Base-by-base conservation (phyloP, 345 rosid genomes). In the Populus simonii region DNA sequence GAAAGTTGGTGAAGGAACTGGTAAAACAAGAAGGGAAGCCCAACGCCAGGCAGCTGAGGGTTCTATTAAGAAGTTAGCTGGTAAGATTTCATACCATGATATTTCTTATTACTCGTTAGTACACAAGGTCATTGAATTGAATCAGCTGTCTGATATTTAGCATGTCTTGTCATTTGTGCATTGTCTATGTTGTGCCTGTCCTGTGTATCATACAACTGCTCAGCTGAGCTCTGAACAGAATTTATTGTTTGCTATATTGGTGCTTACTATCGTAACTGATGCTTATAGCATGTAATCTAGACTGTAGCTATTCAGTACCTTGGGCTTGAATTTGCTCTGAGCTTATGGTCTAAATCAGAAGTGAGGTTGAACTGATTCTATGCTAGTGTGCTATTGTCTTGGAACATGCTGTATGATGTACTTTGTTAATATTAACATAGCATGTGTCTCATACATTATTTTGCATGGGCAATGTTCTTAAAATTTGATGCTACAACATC, bases 11-110 rank as follows among this genome's bases (percentile, higher is more conserved):
- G 90, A 92, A 80, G 97, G 94, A 71, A 80, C 85, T 76, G 97
- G 97, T 59, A 91, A 87, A 81, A 89, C 98, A 43, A 94, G 97
- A 87, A 86, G 92, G 86, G 95, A 92, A 87, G 96, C 98, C 43
- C 93, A 84, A 79, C 82, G 75, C 53, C 90, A 82, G 81, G 97
- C 99, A 27, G 93, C 99, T 66, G 98, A 90, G 82, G 83, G 66
- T 86, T 94, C 97, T 69, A 78, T 96, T 43, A 88, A 89, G 78
- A 80, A 84, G 67, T 89, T 94, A 78, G 95, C 99, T 65, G 80
- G 99, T 96, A 80, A 84, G 90, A 80, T 71, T 6, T 80, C 71
- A 61, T 76, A 36, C 55, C n/a, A 25, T 33, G 59, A 41, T 18
- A 51, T 39, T 20, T 73, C 43, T 27, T 70, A 23, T 57, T 70